Percentiles rank a stretch among this genome's conserved stretches.
Evolutionary conservation across 495 filamentous ascomycete species (phyloP).

Genomic region (Articulospora tetracladia): DNA sequence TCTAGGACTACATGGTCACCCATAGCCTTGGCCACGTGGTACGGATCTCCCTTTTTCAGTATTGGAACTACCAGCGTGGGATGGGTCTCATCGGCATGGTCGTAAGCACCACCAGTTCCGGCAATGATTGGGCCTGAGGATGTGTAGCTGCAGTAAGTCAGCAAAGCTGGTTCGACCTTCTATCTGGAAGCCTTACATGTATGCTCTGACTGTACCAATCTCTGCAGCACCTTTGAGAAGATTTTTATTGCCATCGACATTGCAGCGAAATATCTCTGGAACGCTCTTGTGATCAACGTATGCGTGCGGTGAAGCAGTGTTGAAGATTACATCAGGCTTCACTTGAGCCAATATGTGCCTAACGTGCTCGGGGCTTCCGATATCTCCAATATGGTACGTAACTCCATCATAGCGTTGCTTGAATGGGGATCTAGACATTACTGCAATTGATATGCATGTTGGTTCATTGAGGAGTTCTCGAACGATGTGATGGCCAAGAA

Average conservation of each 20-base stretch:
- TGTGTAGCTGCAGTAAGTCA: background rate
- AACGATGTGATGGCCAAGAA: conserved; percentile 67
- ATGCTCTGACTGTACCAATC: conserved; percentile 12
- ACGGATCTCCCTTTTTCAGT: conserved; percentile 12
- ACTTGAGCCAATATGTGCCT: conserved; percentile 58
- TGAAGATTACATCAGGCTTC: conserved; percentile 81
- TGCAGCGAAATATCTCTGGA: conserved; percentile 45
- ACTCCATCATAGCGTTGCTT: conserved; percentile 61
- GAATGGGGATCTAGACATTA: conserved; percentile 75
- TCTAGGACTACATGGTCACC: conserved; percentile 81
- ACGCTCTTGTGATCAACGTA: conserved; percentile 11
- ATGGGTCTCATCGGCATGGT: conserved; percentile 59
- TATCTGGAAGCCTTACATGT: background rate
- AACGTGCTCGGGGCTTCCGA: conserved; percentile 68
- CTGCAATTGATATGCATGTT: conserved; percentile 56
- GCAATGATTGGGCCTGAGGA: conserved; percentile 18
- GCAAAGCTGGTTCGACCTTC: background rate
- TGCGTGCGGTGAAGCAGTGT: conserved; percentile 73
- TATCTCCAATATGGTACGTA: conserved; percentile 79
- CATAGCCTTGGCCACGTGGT: conserved; percentile 56
- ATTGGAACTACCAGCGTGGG: conserved; percentile 10
- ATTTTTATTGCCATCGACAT: conserved; percentile 84
- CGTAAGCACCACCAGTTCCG: conserved; percentile 9
- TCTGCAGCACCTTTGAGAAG: conserved; percentile 44
- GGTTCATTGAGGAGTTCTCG: conserved; percentile 51